A percentile compares a stretch with the other conserved stretches of the same genome.
phyloP scores from a whole-genome alignment of 306 rosid species.

The Lablab purpureus region DNA sequence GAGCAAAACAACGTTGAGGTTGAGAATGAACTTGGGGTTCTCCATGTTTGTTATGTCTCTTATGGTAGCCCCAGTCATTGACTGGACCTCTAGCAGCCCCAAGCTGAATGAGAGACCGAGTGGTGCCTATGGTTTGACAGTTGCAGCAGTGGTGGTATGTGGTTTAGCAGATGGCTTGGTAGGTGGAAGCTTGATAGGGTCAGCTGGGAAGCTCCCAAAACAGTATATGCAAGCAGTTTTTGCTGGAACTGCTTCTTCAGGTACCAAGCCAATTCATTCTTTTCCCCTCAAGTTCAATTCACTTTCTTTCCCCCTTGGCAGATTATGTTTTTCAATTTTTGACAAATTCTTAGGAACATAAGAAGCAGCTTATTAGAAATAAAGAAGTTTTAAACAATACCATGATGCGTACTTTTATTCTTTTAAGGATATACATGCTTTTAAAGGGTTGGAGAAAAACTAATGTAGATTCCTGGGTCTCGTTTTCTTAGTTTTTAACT shows the following conservation, averaged over 20 bases:
- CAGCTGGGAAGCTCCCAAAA: conserved; percentile 92
- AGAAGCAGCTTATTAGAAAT: conserved; percentile 8
- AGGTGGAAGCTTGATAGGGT: conserved; percentile 87
- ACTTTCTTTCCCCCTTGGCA: conserved; percentile 37
- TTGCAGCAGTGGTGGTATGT: conserved; percentile 52
- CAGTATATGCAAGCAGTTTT: conserved; percentile 96
- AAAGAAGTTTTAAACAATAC: conserved; percentile 32
- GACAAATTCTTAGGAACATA: conserved; percentile 24
- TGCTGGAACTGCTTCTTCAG: conserved; percentile 97
- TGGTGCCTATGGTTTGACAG: conserved; percentile 59
- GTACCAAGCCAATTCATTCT: conserved; percentile 47
- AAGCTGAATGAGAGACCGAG: conserved; percentile 46
- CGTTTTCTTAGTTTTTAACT: conserved; percentile 31
- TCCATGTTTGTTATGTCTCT: conserved; percentile 68
- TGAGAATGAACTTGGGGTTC: conserved; percentile 63
- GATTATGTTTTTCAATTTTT: conserved; percentile 28
- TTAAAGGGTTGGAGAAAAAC: conserved; percentile 21
- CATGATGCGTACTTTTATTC: conserved; percentile 32
- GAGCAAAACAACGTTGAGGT: conserved; percentile 61
- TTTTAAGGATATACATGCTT: conserved; percentile 39
- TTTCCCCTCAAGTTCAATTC: conserved; percentile 33
- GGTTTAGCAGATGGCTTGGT: conserved; percentile 84
- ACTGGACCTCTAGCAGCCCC: conserved; percentile 55
- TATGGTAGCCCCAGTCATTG: conserved; percentile 69
- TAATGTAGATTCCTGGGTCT: conserved; percentile 38